phyloP scores from a whole-genome alignment of 2,329 filamentous ascomycete species.

The Trichoderma sp. region DNA sequence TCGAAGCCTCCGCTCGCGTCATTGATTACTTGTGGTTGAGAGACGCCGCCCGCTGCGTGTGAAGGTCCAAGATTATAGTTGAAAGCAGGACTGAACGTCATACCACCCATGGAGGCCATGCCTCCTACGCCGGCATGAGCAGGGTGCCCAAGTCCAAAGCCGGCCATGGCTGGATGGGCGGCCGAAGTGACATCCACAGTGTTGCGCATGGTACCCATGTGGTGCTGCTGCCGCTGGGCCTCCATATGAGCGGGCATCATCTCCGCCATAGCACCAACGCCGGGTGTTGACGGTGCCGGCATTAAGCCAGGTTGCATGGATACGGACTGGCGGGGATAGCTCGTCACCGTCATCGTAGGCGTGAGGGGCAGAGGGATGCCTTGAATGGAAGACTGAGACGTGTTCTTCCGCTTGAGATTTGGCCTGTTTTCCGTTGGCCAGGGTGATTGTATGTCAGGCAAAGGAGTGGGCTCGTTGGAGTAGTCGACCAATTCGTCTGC shows the following conservation, averaged over 20 bases:
- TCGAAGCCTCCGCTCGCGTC: slow-evolving; percentile 46
- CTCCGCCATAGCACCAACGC: slow-evolving; percentile 40
- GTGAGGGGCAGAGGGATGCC: slow-evolving; percentile 30
- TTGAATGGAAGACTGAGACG: slow-evolving; percentile 36
- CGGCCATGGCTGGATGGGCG: neutral
- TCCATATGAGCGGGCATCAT: slow-evolving; percentile 39
- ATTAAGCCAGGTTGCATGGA: slow-evolving; percentile 33
- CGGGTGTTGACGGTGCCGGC: slow-evolving; percentile 38
- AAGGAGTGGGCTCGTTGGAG: slow-evolving; percentile 53
- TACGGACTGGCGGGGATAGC: slow-evolving; percentile 40
- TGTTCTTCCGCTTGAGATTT: slow-evolving; percentile 51
- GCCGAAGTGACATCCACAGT: slow-evolving; percentile 7
- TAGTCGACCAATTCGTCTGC: slow-evolving; percentile 64
- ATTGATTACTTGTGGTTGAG: slow-evolving; percentile 27
- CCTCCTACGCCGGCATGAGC: slow-evolving; percentile 1
- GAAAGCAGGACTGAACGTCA: slow-evolving; percentile 32
- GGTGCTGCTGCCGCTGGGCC: slow-evolving; percentile 30
- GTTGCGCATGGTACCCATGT: slow-evolving; percentile 34
- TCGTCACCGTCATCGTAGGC: slow-evolving; percentile 32
- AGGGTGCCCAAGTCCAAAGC: slow-evolving; percentile 9
- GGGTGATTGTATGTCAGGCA: slow-evolving; percentile 48
- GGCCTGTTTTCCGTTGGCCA: slow-evolving; percentile 37
- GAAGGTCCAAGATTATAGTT: slow-evolving; percentile 37
- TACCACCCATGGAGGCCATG: slow-evolving; percentile 9
- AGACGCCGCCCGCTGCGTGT: neutral